phyloP scores from a whole-genome alignment of 805 yeast genomes.

The Teunomyces cretensis region DNA sequence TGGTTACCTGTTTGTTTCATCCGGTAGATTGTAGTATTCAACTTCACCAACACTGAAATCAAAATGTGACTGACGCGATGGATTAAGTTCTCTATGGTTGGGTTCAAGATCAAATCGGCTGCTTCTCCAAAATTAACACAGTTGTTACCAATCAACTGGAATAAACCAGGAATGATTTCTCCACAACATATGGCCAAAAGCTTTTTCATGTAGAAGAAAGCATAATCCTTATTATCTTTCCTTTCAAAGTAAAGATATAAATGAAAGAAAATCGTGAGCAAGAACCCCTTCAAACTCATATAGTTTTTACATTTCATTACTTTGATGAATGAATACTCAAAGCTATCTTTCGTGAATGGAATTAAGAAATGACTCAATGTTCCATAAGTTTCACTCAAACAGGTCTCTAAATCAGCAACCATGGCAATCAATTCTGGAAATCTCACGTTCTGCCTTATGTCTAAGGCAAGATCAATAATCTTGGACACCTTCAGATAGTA shows the following conservation, averaged over 20 bases:
- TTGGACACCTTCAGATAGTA: slow-evolving; percentile 28
- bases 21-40: slow-evolving; percentile 21
- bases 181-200: slow-evolving; percentile 20
- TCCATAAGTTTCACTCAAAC: not conserved
- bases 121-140: slow-evolving; percentile 41
- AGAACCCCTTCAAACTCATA: slow-evolving; percentile 18
- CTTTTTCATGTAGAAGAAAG: slow-evolving; percentile 36
- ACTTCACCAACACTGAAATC: slow-evolving; percentile 23
- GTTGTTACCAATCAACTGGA: slow-evolving; percentile 31
- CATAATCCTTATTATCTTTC: slow-evolving; percentile 21
- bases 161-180: slow-evolving; percentile 32
- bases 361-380: slow-evolving; percentile 1
- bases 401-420: slow-evolving; percentile 4
- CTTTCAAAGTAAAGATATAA: slow-evolving; percentile 42
- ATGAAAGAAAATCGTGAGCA: slow-evolving; percentile 28
- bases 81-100: slow-evolving; percentile 25
- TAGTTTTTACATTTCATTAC: slow-evolving; percentile 15
- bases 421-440: slow-evolving; percentile 18
- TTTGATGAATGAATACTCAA: slow-evolving; percentile 10
- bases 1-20: slow-evolving; percentile 22
- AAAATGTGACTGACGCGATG: slow-evolving; percentile 30
- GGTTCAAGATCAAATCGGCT: slow-evolving; percentile 42
- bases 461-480: slow-evolving; percentile 22
- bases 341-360: slow-evolving; percentile 6
- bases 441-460: slow-evolving; percentile 17